These are phyloP conservation scores for Kingdonia uniflora DNA, from an alignment of 164 flowering plant species.

Conservation along the genomic window DNA sequence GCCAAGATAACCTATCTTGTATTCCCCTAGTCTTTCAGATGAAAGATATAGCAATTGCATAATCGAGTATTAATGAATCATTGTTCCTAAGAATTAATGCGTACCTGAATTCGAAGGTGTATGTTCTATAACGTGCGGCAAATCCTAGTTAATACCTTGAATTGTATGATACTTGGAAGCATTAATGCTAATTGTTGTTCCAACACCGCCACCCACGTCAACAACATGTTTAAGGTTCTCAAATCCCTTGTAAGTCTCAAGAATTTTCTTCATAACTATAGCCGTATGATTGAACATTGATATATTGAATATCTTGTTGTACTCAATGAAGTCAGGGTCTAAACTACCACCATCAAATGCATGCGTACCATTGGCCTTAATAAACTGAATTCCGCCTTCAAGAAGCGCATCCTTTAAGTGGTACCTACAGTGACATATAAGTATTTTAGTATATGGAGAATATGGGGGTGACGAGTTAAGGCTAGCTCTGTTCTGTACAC, in stretches of 20 bases:
- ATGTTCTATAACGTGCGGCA: neutral
- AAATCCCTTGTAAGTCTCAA: constrained; percentile 1
- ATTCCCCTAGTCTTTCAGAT: too few relatives aligned
- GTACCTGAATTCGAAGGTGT: neutral
- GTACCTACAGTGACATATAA: too few relatives aligned
- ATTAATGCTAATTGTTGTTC: neutral
- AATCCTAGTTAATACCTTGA: neutral
- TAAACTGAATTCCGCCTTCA: neutral
- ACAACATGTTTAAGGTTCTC: neutral
- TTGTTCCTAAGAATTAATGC: too few relatives aligned
- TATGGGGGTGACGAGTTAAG: too few relatives aligned
- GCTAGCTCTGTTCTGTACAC: too few relatives aligned
- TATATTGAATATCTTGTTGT: neutral
- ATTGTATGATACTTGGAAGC: neutral
- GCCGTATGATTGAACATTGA: neutral
- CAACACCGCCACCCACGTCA: constrained; percentile 2
- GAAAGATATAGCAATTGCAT: neutral
- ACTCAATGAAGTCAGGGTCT: neutral
- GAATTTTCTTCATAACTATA: too few relatives aligned
- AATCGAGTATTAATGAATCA: neutral
- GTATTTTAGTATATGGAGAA: too few relatives aligned
- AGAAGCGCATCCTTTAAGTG: neutral
- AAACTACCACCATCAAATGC: neutral
- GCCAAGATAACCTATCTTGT: too few relatives aligned
- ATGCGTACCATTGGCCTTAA: neutral